phyloP scores from a whole-genome alignment of 2,329 filamentous ascomycete species.

The Parascedosporium putredinis region DNA sequence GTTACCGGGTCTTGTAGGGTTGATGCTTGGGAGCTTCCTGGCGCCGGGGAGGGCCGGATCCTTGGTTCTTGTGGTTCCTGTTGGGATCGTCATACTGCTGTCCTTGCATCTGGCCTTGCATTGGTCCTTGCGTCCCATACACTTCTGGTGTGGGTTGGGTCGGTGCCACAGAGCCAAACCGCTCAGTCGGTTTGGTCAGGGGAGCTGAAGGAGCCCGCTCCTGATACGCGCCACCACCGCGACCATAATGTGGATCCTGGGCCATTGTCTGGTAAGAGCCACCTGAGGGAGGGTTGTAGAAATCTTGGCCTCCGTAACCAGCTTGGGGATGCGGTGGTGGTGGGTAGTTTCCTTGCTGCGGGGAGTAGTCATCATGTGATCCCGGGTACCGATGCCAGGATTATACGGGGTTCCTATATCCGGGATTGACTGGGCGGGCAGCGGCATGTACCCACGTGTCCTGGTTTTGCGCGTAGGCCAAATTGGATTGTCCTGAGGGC shows the following conservation, averaged over 20 bases:
- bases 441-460: slow-evolving; percentile 7
- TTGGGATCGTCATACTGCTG: neutral
- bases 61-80: neutral
- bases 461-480: slow-evolving; percentile 4
- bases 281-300: neutral
- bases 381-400: neutral
- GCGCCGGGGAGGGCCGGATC: neutral
- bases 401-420: slow-evolving; percentile 4
- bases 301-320: slow-evolving; percentile 1
- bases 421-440: slow-evolving; percentile 4
- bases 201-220: slow-evolving; percentile 2
- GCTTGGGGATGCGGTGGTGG: slow-evolving; percentile 5
- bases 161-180: neutral
- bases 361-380: slow-evolving; percentile 8
- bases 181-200: neutral
- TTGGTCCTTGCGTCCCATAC: slow-evolving; percentile 1
- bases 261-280: slow-evolving; percentile 5
- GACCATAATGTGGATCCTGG: slow-evolving; percentile 6
- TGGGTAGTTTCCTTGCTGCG: slow-evolving; percentile 5
- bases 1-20: slow-evolving; percentile 6
- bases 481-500: neutral
- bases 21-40: slow-evolving; percentile 7
- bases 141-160: neutral
- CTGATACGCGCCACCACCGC: slow-evolving; percentile 5
- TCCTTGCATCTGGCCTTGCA: slow-evolving; percentile 5